These are phyloP conservation scores for Persicaria tinctoria DNA, from an alignment of 148 eudicot species.

Conservation along the genomic window DNA sequence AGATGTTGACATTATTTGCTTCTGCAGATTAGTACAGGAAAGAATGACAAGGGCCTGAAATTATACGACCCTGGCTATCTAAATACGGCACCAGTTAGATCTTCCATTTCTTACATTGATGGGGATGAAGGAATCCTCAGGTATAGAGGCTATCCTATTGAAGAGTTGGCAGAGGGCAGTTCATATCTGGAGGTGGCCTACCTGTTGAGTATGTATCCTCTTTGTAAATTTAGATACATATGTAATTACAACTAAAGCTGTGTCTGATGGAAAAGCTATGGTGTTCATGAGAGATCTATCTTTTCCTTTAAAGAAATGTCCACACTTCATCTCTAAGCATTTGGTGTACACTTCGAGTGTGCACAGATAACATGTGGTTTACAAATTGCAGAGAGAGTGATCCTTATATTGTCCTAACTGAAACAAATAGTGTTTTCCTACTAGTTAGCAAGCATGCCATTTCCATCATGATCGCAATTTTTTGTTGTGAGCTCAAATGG, in stretches of 20 bases:
- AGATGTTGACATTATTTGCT: not conserved
- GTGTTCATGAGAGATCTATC: not conserved
- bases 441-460: too few species aligned
- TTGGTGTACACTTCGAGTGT: not conserved
- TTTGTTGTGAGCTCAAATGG: not conserved
- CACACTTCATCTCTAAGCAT: not conserved
- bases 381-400: too few species aligned
- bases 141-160: slow-evolving; percentile 93
- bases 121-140: slow-evolving; percentile 98
- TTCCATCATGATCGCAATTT: too few species aligned
- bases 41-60: slow-evolving; percentile 90
- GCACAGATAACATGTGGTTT: too few species aligned
- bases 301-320: not conserved
- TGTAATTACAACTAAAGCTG: not conserved
- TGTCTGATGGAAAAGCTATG: not conserved
- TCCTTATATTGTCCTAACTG: too few species aligned
- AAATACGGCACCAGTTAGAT: slow-evolving; percentile 93
- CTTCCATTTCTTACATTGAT: slow-evolving; percentile 94
- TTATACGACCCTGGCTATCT: slow-evolving; percentile 97
- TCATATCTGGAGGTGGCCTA: slow-evolving; percentile 89
- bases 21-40: slow-evolving; percentile 74
- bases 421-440: too few species aligned
- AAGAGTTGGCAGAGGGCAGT: slow-evolving; percentile 92
- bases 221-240: not conserved
- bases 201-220: slow-evolving; percentile 62